Evolutionary conservation across 768 basidiomycete species (phyloP), one percentile per base, ranked within the genome.

Genomic region (Chiua virens): DNA sequence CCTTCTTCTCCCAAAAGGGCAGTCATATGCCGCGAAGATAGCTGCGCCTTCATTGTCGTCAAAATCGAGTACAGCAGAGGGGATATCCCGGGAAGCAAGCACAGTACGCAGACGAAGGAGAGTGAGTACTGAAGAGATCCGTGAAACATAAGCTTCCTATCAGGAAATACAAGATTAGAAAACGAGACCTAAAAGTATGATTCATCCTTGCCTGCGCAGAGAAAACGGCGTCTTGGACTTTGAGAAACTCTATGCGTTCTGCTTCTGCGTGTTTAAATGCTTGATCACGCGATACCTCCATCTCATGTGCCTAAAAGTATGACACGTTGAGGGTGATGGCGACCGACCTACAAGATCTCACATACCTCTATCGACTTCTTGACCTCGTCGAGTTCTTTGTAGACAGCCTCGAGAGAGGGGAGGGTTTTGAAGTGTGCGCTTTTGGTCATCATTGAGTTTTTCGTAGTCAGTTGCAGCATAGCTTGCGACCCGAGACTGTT

Each of bases 391-490:
- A 96, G 71, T 60, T 95, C 93, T 62, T 89, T 91, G 58, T 85
- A 79, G 36, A 85, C 75, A 10, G 85, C 88, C 62, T 95, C 92
- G 20, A 95, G 74, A 7, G 77, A 75, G 10, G 92, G 80, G 39
- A 96, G 81, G 17, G 80, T 84, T 56, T 82, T 87, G 46, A 94
- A n/a, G 60, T 3, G 79, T 75, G 30, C 85, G 82, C 56, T 79
- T 87, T 72, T 97, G 93, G 69, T 96, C 94, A 37, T 92, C 89
- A 56, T 96, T 91, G 47, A 95, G 79, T 61, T 87, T 86, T 48
- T 85, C 83, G 4, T 78, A 67, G 23, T 84, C 82, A 18, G 79
- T 85, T 4, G 81, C 60, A 27, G 86, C 80, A 66, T 96, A 94
- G 11, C 74, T 71, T 42, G 83, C 74, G 75, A 91, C 81, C 55